These are phyloP conservation scores for Suhomyces taliae DNA, from an alignment of 1,139 yeast species.

Conservation along the genomic window DNA sequence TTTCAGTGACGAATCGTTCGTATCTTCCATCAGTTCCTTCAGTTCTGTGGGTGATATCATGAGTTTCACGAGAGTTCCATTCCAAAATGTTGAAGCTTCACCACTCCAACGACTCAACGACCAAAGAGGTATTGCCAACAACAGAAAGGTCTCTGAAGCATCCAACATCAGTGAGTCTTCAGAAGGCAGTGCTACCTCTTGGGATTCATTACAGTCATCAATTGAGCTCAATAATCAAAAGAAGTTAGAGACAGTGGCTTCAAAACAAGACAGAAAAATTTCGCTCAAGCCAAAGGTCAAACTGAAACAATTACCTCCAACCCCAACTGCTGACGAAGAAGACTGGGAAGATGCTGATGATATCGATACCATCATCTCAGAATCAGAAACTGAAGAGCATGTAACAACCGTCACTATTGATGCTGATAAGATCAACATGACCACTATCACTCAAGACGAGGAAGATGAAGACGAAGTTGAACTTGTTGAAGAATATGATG, in stretches of 20 bases:
- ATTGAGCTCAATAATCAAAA: constrained; percentile 25
- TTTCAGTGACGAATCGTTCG: constrained; percentile 41
- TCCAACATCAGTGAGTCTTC: constrained; percentile 12
- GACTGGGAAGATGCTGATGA: constrained; percentile 5
- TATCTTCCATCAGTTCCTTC: constrained; percentile 40
- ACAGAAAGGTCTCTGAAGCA: constrained; percentile 3
- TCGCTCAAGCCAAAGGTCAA: constrained; percentile 1
- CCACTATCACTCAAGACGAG: background rate
- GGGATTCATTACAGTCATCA: constrained; percentile 40
- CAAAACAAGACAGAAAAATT: background rate
- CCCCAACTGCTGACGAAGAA: constrained; percentile 3
- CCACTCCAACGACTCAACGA: constrained; percentile 3
- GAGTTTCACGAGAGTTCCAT: constrained; percentile 15
- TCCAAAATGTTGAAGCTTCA: constrained; percentile 3
- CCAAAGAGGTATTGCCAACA: background rate
- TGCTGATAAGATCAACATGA: background rate
- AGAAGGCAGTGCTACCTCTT: constrained; percentile 21
- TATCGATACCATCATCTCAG: background rate
- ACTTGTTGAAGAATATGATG: background rate
- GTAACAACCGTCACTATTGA: background rate
- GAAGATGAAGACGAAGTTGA: constrained; percentile 9
- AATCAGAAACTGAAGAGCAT: background rate
- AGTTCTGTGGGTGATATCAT: constrained; percentile 38
- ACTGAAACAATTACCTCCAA: constrained; percentile 5
- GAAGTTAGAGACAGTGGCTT: background rate